Conservation (phyloP, 2,329 filamentous ascomycete genomes). For the Cercospora berteroae region DNA sequence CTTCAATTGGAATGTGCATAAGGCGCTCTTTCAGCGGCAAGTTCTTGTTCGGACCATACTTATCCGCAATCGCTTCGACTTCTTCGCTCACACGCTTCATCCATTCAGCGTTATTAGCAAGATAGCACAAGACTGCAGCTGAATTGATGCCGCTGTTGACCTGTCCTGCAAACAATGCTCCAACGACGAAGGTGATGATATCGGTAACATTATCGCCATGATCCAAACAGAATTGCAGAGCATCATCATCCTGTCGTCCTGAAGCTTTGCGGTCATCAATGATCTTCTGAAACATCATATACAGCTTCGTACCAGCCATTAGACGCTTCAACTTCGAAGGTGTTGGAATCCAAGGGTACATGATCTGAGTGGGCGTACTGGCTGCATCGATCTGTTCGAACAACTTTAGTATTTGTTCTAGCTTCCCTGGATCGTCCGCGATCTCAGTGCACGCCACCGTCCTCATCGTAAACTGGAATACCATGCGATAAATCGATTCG, state of each 20-base stretch:
- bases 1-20: conserved; percentile 48
- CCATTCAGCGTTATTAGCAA: conserved; percentile 52
- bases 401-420: conserved; percentile 45
- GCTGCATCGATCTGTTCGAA: conserved; percentile 51
- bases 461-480: conserved; percentile 59
- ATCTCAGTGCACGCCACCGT: conserved; percentile 56
- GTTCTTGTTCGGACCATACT: conserved; percentile 40
- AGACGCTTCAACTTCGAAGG: conserved; percentile 45
- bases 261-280: conserved; percentile 47
- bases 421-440: conserved; percentile 46
- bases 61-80: conserved; percentile 47
- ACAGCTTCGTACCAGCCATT: conserved; percentile 49
- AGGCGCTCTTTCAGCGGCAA: conserved; percentile 42
- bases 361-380: conserved; percentile 47
- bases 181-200: conserved; percentile 50
- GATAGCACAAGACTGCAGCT: conserved; percentile 53
- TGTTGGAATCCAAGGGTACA: conserved; percentile 55
- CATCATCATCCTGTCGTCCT: conserved; percentile 49
- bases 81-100: conserved; percentile 46
- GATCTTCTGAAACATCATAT: conserved; percentile 50
- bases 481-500: conserved; percentile 52
- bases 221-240: conserved; percentile 56
- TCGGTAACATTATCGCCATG: conserved; percentile 45
- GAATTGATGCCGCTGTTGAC: conserved; percentile 59
- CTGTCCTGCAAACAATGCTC: conserved; percentile 56